A percentile compares a stretch with the other conserved stretches of the same genome.
Conservation (phyloP, 495 filamentous ascomycete genomes). For the Penicillium lagena region DNA sequence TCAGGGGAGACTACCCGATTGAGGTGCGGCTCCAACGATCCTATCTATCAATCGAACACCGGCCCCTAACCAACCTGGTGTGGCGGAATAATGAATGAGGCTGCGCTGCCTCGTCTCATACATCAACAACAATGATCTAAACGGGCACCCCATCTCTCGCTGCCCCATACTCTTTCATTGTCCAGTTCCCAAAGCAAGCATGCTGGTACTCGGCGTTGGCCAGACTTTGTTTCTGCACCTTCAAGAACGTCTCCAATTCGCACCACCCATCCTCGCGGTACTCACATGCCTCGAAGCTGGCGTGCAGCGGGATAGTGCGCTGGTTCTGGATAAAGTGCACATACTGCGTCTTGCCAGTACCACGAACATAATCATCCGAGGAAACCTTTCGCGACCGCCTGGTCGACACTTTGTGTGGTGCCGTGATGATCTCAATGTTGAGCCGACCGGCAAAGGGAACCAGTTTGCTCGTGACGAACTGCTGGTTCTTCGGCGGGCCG, state of each 20-base stretch:
- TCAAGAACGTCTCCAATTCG: conserved; percentile 50
- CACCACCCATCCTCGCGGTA: conserved; percentile 59
- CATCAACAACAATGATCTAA: neutral
- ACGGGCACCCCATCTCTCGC: conserved; percentile 15
- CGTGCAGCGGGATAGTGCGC: conserved; percentile 52
- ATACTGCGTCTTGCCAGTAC: conserved; percentile 41
- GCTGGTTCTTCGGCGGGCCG: conserved; percentile 35
- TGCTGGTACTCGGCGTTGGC: conserved; percentile 43
- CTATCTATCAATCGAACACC: no score
- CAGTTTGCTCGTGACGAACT: conserved; percentile 49
- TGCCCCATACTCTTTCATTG: conserved; percentile 6
- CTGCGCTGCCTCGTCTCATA: no score
- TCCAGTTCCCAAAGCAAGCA: conserved; percentile 35
- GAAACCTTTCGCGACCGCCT: conserved; percentile 22
- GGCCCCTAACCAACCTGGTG: no score
- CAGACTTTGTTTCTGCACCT: conserved; percentile 38
- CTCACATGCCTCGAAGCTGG: conserved; percentile 51
- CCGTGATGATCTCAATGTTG: conserved; percentile 58
- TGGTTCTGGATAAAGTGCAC: conserved; percentile 62
- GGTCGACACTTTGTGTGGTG: conserved; percentile 43
- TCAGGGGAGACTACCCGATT: no score
- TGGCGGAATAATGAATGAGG: no score
- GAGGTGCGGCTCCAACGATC: no score
- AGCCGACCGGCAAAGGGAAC: conserved; percentile 55
- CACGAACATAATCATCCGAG: conserved; percentile 4